Percentiles rank a stretch among this genome's conserved stretches.
Evolutionary conservation across 2,329 filamentous ascomycete genomes (phyloP).

Genomic region (Phoma herbarum): DNA sequence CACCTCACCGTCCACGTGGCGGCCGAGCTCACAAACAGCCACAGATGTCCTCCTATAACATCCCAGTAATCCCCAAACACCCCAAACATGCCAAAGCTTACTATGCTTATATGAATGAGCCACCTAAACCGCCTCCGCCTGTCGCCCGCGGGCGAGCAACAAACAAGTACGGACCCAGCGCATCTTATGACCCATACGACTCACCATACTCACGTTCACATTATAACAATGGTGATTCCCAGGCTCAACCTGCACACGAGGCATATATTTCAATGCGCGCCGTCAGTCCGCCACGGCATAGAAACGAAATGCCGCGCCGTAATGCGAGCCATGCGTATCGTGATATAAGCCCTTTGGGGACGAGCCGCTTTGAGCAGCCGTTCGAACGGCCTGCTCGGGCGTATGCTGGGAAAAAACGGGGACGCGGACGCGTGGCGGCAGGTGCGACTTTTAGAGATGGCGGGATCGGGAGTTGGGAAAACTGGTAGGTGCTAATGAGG

Average conservation of each 20-base stretch:
- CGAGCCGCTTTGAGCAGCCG: constrained; percentile 9
- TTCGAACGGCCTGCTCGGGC: background rate
- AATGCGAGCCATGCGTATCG: constrained; percentile 1
- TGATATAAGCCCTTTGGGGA: constrained; percentile 14
- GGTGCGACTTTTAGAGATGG: constrained; percentile 1
- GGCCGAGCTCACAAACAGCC: background rate
- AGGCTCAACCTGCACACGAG: background rate
- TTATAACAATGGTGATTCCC: background rate
- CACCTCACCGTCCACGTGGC: background rate
- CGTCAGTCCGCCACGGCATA: constrained; percentile 13
- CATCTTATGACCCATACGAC: background rate
- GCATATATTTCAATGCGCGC: background rate
- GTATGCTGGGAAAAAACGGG: background rate
- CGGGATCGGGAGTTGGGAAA: constrained; percentile 9
- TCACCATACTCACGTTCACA: background rate
- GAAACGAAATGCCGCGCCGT: constrained; percentile 7
- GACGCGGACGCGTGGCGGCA: background rate
- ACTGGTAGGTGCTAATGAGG: background rate
- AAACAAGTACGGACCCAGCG: background rate
- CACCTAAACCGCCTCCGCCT: background rate
- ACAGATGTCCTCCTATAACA: background rate
- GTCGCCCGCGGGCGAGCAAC: background rate
- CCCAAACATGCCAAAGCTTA: background rate
- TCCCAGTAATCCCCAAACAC: background rate
- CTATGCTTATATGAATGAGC: background rate